Base-by-base conservation (phyloP, 2,329 filamentous ascomycete species). In the Hymenotorrendiella dingleyae region DNA sequence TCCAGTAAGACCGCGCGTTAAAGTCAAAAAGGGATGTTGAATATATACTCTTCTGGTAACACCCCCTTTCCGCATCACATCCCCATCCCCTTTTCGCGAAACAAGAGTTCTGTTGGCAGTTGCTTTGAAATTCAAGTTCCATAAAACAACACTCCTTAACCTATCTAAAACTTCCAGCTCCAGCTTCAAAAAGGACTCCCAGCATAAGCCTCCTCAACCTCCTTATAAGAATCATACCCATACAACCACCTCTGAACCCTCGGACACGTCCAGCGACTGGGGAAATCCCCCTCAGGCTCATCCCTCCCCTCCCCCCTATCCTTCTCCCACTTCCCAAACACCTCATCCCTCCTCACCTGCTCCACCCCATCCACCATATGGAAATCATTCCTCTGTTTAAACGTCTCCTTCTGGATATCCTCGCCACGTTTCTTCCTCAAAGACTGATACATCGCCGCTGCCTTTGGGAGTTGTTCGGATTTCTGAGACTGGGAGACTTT, bases 181-280 rank as follows among this genome's bases (percentile, higher is more conserved):
- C n/a, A n/a, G n/a, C n/a, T n/a, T n/a, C n/a, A 34, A 14, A 23
- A 14, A 16, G 42, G 29, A 17, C 37, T 16, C 14, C 22, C 9
- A 19, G 21, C 26, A 21, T 21, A 43, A 19, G 33, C 41, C n/a
- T 27, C 16, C 40, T 74, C 68, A 1, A 72, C 75, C 53, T 80
- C 78, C 21, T 64, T 63, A 45, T 72, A 70, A 3, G 77, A 76
- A 60, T 83, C 74, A 48, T 84, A 83, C 0, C 78, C 76, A 51
- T 77, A 84, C 35, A 84, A 49, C 75, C 78, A 83, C 0, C 73
- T 71, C 58, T 84, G 79, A 0, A 79, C 71, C 24, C 74, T 64
- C 0, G 77, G 78, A 55, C 79, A 82, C 2, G 73, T 78, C 73
- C 80, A 79, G 36, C 80, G 66, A 60, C 75, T 80, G 0, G 80